These are phyloP conservation scores for Chondrostereum purpureum DNA, from an alignment of 1,284 basidiomycete genomes.

Conservation along the genomic window DNA sequence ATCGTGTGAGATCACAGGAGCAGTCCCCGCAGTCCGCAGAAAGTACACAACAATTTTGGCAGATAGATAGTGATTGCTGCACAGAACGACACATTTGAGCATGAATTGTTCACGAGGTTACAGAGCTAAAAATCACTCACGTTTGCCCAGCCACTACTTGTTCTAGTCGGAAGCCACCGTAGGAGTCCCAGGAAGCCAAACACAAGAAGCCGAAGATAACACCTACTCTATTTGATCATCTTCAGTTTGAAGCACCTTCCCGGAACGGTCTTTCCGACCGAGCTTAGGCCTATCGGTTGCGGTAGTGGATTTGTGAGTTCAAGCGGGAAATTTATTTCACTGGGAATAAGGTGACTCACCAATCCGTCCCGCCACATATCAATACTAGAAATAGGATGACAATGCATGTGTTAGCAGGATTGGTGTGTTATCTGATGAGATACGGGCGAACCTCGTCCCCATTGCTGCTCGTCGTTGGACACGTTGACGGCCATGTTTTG, in stretches of 20 bases:
- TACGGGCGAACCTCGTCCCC: conserved; percentile 8
- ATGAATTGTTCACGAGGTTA: too few species aligned
- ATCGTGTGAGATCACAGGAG: too few species aligned
- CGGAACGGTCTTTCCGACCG: conserved; percentile 56
- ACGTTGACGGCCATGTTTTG: not conserved
- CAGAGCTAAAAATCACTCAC: too few species aligned
- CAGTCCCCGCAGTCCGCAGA: too few species aligned
- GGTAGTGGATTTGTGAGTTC: conserved; percentile 14
- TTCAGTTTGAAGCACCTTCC: conserved; percentile 36
- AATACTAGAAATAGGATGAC: conserved; percentile 43
- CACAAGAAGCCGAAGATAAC: conserved; percentile 7
- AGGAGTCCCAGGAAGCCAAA: conserved; percentile 15
- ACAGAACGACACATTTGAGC: too few species aligned
- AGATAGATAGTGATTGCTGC: too few species aligned
- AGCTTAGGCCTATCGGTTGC: conserved; percentile 48
- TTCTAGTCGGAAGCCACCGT: too few species aligned
- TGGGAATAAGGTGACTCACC: conserved; percentile 40
- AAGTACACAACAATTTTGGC: too few species aligned
- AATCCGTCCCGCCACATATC: conserved; percentile 81
- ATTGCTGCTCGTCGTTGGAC: conserved; percentile 1
- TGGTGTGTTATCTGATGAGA: not conserved
- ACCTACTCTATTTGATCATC: conserved; percentile 32
- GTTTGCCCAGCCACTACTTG: too few species aligned
- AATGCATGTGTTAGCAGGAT: conserved; percentile 1
- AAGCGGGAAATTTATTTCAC: conserved; percentile 12